phyloP scores from a whole-genome alignment of 495 filamentous ascomycete species.

The Aspergillus mulundensis region DNA sequence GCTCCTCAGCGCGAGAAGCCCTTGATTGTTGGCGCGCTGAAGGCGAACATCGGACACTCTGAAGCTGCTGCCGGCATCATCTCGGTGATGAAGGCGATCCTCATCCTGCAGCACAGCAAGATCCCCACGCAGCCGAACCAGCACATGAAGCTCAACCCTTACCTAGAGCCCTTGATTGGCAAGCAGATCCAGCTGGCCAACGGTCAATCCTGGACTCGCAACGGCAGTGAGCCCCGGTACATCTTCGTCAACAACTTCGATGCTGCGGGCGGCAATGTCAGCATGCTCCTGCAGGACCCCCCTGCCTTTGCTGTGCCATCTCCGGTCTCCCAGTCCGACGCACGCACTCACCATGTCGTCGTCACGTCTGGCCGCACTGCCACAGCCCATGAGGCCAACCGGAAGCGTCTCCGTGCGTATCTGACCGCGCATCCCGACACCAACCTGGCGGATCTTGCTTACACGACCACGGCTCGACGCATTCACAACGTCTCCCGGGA shows the following conservation, averaged over 20 bases:
- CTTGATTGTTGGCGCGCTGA: slow-evolving; percentile 27
- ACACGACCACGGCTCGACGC: slow-evolving; percentile 69
- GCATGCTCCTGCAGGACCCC: slow-evolving; percentile 2
- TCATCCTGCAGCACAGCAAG: slow-evolving; percentile 26
- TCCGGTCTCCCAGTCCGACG: background rate
- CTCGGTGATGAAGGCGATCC: slow-evolving; percentile 30
- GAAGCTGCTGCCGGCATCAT: slow-evolving; percentile 30
- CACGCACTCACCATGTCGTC: slow-evolving; percentile 19
- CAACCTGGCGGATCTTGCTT: slow-evolving; percentile 54
- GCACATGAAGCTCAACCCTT: slow-evolving; percentile 35
- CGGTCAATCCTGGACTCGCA: background rate
- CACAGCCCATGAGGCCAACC: slow-evolving; percentile 28
- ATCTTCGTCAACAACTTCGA: slow-evolving; percentile 30
- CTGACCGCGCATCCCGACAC: slow-evolving; percentile 47
- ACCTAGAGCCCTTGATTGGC: slow-evolving; percentile 18
- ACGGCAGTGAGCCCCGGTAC: background rate
- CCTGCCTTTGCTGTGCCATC: background rate
- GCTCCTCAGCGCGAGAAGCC: background rate
- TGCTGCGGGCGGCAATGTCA: slow-evolving; percentile 4
- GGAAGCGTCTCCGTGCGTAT: slow-evolving; percentile 30
- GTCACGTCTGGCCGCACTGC: slow-evolving; percentile 24
- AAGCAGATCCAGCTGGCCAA: background rate
- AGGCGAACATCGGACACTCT: slow-evolving; percentile 35
- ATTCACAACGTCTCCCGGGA: slow-evolving; percentile 48
- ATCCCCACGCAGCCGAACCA: slow-evolving; percentile 35